phyloP scores from a whole-genome alignment of 768 basidiomycete genomes.

The Mycena latifolia region DNA sequence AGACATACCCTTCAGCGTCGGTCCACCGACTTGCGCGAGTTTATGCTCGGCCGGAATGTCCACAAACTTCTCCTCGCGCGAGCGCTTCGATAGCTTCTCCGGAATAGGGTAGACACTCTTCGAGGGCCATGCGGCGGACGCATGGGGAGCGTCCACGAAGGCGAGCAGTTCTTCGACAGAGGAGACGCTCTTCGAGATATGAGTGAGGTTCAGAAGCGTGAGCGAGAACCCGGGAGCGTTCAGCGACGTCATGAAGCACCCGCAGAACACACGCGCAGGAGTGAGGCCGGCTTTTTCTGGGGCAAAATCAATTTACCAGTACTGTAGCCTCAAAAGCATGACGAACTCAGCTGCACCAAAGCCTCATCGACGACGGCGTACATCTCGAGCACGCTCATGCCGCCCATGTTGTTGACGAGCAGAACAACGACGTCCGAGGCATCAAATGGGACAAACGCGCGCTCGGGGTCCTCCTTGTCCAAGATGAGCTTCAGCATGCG shows the following conservation, averaged over 20 bases:
- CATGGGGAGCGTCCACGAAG: constrained; percentile 1
- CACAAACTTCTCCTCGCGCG: constrained; percentile 9
- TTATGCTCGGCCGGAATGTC: constrained; percentile 5
- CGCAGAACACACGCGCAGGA: constrained; percentile 58
- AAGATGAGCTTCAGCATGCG: constrained; percentile 60
- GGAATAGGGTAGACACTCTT: constrained; percentile 3
- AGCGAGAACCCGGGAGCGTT: constrained; percentile 72
- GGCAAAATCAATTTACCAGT: background rate
- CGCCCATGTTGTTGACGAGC: constrained; percentile 70
- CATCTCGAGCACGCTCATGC: constrained; percentile 65
- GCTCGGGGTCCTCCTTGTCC: constrained; percentile 32
- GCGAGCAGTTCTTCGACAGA: constrained; percentile 6
- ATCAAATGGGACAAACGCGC: constrained; percentile 2
- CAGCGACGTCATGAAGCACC: constrained; percentile 69
- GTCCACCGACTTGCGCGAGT: background rate
- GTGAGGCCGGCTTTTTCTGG: constrained; percentile 46
- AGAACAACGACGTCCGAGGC: constrained; percentile 60
- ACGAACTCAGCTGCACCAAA: constrained; percentile 56
- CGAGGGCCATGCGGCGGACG: constrained; percentile 2
- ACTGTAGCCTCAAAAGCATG: background rate
- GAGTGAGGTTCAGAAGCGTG: constrained; percentile 62
- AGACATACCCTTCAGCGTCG: background rate
- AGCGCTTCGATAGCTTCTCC: background rate
- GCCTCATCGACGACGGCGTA: constrained; percentile 61
- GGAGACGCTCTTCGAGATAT: constrained; percentile 34